These are phyloP conservation scores for Xylariaceae sp. DNA, from an alignment of 2,329 filamentous ascomycete genomes.

Conservation along the genomic window DNA sequence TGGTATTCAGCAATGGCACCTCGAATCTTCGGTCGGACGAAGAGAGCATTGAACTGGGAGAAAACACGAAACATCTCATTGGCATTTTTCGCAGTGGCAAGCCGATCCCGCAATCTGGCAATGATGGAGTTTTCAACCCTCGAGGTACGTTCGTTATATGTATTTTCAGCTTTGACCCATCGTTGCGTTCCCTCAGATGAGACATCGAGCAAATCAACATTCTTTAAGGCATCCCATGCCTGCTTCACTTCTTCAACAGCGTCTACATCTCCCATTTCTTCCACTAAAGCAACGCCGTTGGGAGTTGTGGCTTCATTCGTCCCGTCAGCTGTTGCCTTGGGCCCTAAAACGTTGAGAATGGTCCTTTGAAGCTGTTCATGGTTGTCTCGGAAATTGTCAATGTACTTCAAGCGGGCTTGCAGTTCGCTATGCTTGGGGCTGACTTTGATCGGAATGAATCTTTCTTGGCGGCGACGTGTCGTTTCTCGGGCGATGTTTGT, in stretches of 20 bases:
- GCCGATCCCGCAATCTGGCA: slow-evolving; percentile 82
- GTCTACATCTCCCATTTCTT: slow-evolving; percentile 96
- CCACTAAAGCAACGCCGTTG: slow-evolving; percentile 70
- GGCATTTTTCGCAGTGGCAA: slow-evolving; percentile 93
- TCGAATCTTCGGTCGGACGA: slow-evolving; percentile 97
- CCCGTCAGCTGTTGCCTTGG: slow-evolving; percentile 59
- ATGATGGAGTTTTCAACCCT: slow-evolving; percentile 99
- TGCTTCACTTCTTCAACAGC: slow-evolving; percentile 94
- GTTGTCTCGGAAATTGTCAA: slow-evolving; percentile 91
- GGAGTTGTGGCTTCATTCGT: slow-evolving; percentile 48
- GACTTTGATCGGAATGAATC: slow-evolving; percentile 98
- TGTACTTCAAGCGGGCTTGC: slow-evolving; percentile 88
- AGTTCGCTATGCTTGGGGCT: slow-evolving; percentile 81
- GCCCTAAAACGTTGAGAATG: slow-evolving; percentile 93
- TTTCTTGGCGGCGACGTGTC: slow-evolving; percentile 88
- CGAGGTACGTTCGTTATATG: slow-evolving; percentile 96
- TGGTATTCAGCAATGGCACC: slow-evolving; percentile 98
- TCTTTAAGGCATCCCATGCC: slow-evolving; percentile 89
- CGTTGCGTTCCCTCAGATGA: slow-evolving; percentile 83
- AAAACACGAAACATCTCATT: slow-evolving; percentile 99
- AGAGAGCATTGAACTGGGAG: slow-evolving; percentile 98
- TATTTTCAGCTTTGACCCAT: slow-evolving; percentile 92
- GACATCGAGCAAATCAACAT: slow-evolving; percentile 93
- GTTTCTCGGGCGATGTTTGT: slow-evolving; percentile 96
- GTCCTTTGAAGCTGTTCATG: slow-evolving; percentile 97